phyloP scores from a whole-genome alignment of 1,284 basidiomycete species.

The Apiotrichum sp. region DNA sequence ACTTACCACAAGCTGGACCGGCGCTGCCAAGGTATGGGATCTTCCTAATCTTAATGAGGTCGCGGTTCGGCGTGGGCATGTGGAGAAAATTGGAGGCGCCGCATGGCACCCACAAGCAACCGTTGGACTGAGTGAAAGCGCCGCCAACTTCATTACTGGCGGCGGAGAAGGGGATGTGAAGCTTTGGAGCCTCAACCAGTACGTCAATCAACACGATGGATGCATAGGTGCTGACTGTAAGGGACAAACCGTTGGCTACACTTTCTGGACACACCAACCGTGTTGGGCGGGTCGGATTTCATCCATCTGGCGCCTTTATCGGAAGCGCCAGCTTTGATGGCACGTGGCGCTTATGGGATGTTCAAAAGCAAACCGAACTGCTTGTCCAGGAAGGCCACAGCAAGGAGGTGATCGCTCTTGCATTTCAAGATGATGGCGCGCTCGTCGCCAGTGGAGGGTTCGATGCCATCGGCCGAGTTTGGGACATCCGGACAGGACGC shows the following conservation, averaged over 20 bases:
- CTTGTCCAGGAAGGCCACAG: conserved; percentile 94
- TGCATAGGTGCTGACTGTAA: conserved; percentile 28
- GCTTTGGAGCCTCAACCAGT: conserved; percentile 81
- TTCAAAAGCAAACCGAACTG: conserved; percentile 70
- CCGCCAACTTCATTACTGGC: conserved; percentile 83
- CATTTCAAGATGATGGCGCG: conserved; percentile 93
- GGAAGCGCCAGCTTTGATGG: conserved; percentile 96
- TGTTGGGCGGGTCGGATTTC: conserved; percentile 89
- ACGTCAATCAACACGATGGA: background rate
- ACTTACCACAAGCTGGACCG: conserved; percentile 93
- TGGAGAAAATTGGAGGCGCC: conserved; percentile 85
- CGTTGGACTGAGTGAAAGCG: conserved; percentile 60
- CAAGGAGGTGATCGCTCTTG: conserved; percentile 90
- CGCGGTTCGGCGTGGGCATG: conserved; percentile 69
- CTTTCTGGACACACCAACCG: conserved; percentile 85
- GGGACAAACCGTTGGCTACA: conserved; percentile 70
- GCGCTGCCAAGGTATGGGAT: conserved; percentile 89
- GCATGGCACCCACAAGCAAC: conserved; percentile 98
- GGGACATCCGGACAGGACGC: conserved; percentile 91
- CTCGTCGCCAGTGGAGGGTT: conserved; percentile 66
- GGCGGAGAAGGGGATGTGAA: conserved; percentile 79
- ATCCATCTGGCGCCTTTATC: conserved; percentile 87
- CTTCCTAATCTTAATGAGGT: conserved; percentile 79
- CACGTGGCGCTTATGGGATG: conserved; percentile 98
- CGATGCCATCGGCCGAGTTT: conserved; percentile 93